Conservation (phyloP, 495 filamentous ascomycete species). For the Sphaerosporella brunnea region DNA sequence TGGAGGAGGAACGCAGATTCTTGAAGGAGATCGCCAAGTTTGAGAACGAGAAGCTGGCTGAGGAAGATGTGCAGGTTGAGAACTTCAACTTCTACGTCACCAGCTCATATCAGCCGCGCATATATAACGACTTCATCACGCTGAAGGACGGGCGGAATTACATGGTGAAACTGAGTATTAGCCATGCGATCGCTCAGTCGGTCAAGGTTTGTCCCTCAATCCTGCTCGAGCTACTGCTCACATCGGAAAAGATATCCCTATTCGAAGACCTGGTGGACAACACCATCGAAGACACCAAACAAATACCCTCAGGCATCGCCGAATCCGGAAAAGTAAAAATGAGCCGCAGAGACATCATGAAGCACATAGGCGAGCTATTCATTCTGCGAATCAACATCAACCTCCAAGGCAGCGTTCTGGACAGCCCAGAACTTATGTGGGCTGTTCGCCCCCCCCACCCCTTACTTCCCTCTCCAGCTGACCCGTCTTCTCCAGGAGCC, state of each 20-base stretch:
- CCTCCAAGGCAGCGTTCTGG: constrained; percentile 89
- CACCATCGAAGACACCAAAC: constrained; percentile 76
- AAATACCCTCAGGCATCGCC: constrained; percentile 78
- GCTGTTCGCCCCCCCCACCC: constrained; percentile 29
- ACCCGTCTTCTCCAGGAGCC: constrained; percentile 39
- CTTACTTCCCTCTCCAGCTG: not conserved
- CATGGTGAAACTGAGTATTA: constrained; percentile 95
- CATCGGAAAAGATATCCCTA: constrained; percentile 58
- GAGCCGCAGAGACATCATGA: constrained; percentile 73
- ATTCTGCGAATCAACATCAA: constrained; percentile 96
- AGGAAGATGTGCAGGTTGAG: constrained; percentile 82
- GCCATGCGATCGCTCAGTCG: constrained; percentile 81
- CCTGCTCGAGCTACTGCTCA: not conserved
- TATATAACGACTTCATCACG: constrained; percentile 98
- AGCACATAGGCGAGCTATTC: constrained; percentile 96
- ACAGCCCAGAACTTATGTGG: constrained; percentile 96
- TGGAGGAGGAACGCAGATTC: constrained; percentile 66
- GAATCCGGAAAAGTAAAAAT: constrained; percentile 77
- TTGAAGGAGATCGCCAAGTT: constrained; percentile 92
- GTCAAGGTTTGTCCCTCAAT: constrained; percentile 47
- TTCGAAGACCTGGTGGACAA: constrained; percentile 92
- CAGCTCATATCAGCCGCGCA: constrained; percentile 84
- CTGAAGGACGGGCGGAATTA: constrained; percentile 82
- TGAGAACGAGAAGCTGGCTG: constrained; percentile 69
- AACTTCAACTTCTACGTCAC: constrained; percentile 99